A percentile compares a stretch with the other conserved stretches of the same genome.
Evolutionary conservation across 1,284 basidiomycete species (phyloP).

Genomic region (Tilletia caries): DNA sequence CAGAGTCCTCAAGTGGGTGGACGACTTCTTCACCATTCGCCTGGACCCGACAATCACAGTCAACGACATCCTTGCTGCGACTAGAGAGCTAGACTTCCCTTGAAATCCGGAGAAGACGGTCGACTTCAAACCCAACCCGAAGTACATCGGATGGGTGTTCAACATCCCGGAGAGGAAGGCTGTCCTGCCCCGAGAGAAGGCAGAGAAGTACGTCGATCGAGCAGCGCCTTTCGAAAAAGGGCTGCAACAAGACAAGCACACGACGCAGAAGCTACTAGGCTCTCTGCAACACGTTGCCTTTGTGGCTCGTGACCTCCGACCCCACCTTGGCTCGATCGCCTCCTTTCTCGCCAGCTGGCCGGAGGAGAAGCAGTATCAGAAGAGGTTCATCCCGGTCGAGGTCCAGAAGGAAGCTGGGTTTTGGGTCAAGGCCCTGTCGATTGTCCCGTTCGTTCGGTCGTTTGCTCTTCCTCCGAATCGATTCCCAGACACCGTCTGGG

Average conservation of each 20-base stretch:
- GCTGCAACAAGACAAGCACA: too few species aligned
- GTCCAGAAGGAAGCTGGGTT: too few species aligned
- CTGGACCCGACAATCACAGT: background rate
- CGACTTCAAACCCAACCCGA: background rate
- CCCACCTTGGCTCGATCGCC: background rate
- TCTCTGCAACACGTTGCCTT: background rate
- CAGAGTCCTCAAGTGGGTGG: constrained; percentile 1
- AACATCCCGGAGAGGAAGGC: background rate
- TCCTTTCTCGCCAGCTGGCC: background rate
- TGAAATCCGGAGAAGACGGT: background rate
- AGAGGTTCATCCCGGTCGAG: too few species aligned
- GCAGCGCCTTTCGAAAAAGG: too few species aligned
- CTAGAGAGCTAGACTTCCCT: background rate
- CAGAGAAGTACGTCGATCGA: background rate
- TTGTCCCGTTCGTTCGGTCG: too few species aligned
- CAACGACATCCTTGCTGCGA: background rate
- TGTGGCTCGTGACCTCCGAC: background rate
- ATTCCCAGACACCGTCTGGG: background rate
- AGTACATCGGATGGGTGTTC: background rate
- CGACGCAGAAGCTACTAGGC: background rate
- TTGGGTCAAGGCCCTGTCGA: too few species aligned
- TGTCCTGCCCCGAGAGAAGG: background rate
- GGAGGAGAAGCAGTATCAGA: too few species aligned
- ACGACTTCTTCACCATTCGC: background rate
- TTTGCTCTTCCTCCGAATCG: too few species aligned